Conservation (phyloP, 176 grass and related monocot genomes). For the Calamus simplicifolius region DNA sequence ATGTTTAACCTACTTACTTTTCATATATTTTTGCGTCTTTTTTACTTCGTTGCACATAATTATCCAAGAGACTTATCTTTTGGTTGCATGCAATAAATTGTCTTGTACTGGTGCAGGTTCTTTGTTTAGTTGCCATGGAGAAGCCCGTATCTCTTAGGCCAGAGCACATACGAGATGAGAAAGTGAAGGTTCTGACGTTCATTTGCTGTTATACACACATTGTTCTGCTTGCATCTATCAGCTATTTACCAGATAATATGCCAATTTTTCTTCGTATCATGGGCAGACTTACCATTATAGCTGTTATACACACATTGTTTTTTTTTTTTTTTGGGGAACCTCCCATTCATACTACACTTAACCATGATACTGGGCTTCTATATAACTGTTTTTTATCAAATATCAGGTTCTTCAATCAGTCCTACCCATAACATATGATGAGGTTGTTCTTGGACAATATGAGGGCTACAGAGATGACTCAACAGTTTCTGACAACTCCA, state of each 20-base stretch:
- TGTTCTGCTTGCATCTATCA: slow-evolving; percentile 14
- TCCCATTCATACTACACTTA: slow-evolving; percentile 1
- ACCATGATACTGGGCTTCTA: not conserved
- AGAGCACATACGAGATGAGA: slow-evolving; percentile 14
- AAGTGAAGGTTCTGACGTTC: slow-evolving; percentile 74
- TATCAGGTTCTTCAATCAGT: slow-evolving; percentile 94
- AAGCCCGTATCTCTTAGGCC: not conserved
- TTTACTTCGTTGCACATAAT: no score
- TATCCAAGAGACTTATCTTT: no score
- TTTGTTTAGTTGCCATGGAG: slow-evolving; percentile 3
- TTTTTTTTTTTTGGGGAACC: no score
- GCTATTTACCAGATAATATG: slow-evolving; percentile 3
- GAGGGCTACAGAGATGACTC: slow-evolving; percentile 93
- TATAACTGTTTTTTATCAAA: not conserved
- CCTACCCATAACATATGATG: slow-evolving; percentile 67
- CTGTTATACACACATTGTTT: no score
- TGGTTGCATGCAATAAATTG: no score
- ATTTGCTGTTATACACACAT: no score
- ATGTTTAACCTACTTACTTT: not conserved
- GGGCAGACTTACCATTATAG: no score
- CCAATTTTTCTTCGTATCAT: not conserved
- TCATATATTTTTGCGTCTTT: not conserved
- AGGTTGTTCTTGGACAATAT: slow-evolving; percentile 97
- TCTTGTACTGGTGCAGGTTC: not conserved
- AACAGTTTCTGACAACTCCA: slow-evolving; percentile 90